Evolutionary conservation across 1,139 yeast species (phyloP).

Genomic region (Lodderomyces orthopsilosis): DNA sequence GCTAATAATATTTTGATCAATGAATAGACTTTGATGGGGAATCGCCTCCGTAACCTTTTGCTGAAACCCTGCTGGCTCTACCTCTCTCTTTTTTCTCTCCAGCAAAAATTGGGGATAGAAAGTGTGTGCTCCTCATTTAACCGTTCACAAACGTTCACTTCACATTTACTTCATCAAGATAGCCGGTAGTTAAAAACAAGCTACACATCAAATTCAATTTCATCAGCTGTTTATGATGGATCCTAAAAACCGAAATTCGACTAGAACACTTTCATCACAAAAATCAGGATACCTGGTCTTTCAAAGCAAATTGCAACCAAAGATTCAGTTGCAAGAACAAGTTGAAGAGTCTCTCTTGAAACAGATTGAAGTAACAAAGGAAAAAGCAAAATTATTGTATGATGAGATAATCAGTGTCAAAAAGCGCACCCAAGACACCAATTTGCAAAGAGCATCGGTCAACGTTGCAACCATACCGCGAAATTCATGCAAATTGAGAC

Average conservation of each 20-base stretch:
- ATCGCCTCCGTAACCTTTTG: not conserved
- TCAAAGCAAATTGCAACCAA: not conserved
- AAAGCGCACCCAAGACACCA: slow-evolving; percentile 43
- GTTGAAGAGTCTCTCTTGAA: slow-evolving; percentile 9
- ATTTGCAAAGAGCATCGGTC: slow-evolving; percentile 38
- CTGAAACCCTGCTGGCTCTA: too few relatives aligned
- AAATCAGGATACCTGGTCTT: not conserved
- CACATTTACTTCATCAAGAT: too few relatives aligned
- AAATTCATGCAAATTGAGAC: slow-evolving; percentile 32
- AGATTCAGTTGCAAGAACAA: slow-evolving; percentile 4
- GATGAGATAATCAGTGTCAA: slow-evolving; percentile 48
- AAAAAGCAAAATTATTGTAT: slow-evolving; percentile 47
- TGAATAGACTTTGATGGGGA: not conserved
- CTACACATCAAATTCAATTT: too few relatives aligned
- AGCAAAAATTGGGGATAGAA: too few relatives aligned
- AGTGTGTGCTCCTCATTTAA: too few relatives aligned
- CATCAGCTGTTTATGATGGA: slow-evolving; percentile 2
- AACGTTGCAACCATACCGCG: slow-evolving; percentile 28
- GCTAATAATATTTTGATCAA: not conserved
- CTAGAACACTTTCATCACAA: slow-evolving; percentile 2
- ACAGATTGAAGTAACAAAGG: slow-evolving; percentile 36
- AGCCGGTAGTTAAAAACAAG: too few relatives aligned
- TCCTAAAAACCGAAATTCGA: slow-evolving; percentile 1
- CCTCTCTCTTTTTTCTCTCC: too few relatives aligned
- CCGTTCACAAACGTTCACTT: too few relatives aligned